Evolutionary conservation across 345 rosid genomes (phyloP).

Genomic region (Excoecaria cochinchinensis): DNA sequence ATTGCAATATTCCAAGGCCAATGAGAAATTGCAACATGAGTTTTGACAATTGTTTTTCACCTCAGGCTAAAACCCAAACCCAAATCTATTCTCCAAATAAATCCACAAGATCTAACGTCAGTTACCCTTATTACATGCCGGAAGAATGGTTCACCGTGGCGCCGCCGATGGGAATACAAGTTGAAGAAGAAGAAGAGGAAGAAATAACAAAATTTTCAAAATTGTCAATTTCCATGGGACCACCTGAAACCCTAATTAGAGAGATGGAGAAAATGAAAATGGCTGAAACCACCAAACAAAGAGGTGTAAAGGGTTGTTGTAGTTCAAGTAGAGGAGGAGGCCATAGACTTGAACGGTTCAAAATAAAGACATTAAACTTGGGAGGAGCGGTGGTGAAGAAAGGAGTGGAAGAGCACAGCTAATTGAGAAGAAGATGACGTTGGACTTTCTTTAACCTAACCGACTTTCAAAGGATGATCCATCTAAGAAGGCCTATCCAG

Average conservation of each 20-base stretch:
- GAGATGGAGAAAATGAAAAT: neutral
- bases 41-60: neutral
- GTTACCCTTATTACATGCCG: conserved; percentile 9
- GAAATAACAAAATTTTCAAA: neutral
- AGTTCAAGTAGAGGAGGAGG: conserved; percentile 6
- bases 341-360: conserved; percentile 33
- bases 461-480: neutral
- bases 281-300: neutral
- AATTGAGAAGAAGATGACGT: neutral
- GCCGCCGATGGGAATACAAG: conserved; percentile 3
- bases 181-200: neutral
- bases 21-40: neutral
- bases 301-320: conserved; percentile 13
- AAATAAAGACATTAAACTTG: conserved; percentile 25
- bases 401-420: too few relatives aligned
- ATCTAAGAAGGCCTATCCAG: too few relatives aligned
- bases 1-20: neutral
- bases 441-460: neutral
- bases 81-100: neutral
- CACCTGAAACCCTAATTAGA: neutral
- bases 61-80: neutral
- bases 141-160: neutral
- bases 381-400: conserved; percentile 12
- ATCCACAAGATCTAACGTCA: neutral
- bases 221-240: neutral